phyloP scores from a whole-genome alignment of 768 basidiomycete genomes.

The Leccinum rimulosum region DNA sequence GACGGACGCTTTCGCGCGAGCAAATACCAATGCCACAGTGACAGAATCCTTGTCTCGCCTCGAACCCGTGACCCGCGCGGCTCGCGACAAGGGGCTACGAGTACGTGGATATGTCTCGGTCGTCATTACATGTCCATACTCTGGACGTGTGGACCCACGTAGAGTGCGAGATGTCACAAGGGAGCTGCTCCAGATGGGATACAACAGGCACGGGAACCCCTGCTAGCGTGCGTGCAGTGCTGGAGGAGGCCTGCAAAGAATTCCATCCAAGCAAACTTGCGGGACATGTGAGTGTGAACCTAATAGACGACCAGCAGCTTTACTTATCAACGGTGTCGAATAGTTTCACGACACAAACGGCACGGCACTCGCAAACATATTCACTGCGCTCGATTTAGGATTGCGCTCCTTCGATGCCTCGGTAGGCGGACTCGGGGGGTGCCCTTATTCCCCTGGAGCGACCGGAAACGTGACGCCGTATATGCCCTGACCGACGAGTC shows the following conservation, averaged over 20 bases:
- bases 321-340: too few relatives aligned
- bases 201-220: slow-evolving; percentile 89
- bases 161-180: slow-evolving; percentile 68
- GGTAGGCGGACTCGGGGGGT: slow-evolving; percentile 89
- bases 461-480: slow-evolving; percentile 93
- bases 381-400: slow-evolving; percentile 69
- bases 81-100: slow-evolving; percentile 57
- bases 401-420: slow-evolving; percentile 80
- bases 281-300: slow-evolving; percentile 39
- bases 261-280: slow-evolving; percentile 67
- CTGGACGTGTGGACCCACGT: slow-evolving; percentile 67
- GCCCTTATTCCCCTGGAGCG: slow-evolving; percentile 94
- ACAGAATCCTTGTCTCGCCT: slow-evolving; percentile 67
- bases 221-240: slow-evolving; percentile 57
- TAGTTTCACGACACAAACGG: too few relatives aligned
- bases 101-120: slow-evolving; percentile 88
- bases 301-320: too few relatives aligned
- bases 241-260: slow-evolving; percentile 64
- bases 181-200: slow-evolving; percentile 80
- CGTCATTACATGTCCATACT: slow-evolving; percentile 80
- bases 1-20: slow-evolving; percentile 80
- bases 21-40: slow-evolving; percentile 79
- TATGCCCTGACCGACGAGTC: slow-evolving; percentile 71
- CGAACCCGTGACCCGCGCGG: slow-evolving; percentile 57
- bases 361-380: slow-evolving; percentile 58